Evolutionary conservation across 345 rosid species (phyloP), one percentile per base, ranked within the genome.

Genomic region (Gossypium anomalum): DNA sequence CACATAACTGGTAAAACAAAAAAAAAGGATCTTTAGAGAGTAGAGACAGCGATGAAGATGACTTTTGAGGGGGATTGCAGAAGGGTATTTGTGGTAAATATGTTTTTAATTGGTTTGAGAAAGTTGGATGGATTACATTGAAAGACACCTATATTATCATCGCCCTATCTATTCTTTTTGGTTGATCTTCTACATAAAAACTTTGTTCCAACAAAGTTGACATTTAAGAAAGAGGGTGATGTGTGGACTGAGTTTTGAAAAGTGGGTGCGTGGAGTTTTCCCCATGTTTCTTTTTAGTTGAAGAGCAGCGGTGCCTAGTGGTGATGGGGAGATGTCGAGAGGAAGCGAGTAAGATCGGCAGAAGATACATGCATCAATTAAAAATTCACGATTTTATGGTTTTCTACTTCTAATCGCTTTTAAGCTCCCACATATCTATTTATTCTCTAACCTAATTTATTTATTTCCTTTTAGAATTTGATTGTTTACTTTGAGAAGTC

Each of bases 11-110:
- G 56, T 67, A 56, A 23, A 29, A 29, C 0, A 29, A 29, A 48
- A 67, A 76, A 67, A 67, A 67, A 67, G 80, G 14, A 53, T 75
- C 73, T 77, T 72, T 78, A 80, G 84, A 75, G 79, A 69, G 76
- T 56, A 58, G 79, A 84, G 91, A 80, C 82, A 81, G 86, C 78
- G 88, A 88, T 81, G 89, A 86, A 86, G 92, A 87, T 84, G 81
- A 85, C 83, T 73, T 47, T 83, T 89, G 87, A 76, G 83, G 87
- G 87, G 78, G 75, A 82, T 87, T 88, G 93, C 92, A 89, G 94
- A 85, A 84, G 92, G 92, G 91, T 19, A 88, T 77, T 86, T 80
- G 78, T 70, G 93, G 86, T 73, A 79, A 65, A 64, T 70, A 53
- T 63, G 22, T 59, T 78, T 79, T 79, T 69, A 55, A 47, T 67